A percentile compares a stretch with the other conserved stretches of the same genome.
phyloP scores from a whole-genome alignment of 352 stramenopile species.

The Pythium aquatile region DNA sequence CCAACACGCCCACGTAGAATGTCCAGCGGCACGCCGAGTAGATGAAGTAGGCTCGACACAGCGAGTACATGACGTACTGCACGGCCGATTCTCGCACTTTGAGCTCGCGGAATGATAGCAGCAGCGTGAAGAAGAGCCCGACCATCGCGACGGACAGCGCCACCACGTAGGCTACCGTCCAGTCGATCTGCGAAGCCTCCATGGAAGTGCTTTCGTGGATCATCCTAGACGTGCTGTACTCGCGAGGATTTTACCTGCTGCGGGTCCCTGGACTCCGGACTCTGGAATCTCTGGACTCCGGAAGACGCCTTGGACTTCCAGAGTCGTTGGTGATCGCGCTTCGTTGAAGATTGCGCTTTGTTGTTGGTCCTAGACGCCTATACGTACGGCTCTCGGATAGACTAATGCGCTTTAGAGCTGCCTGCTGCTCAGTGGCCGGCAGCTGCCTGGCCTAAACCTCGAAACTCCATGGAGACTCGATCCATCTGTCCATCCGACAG shows the following conservation, averaged over 20 bases:
- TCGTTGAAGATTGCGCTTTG: not conserved
- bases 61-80: slow-evolving; percentile 68
- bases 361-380: not conserved
- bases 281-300: not conserved
- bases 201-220: slow-evolving; percentile 24
- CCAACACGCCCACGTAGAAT: slow-evolving; percentile 56
- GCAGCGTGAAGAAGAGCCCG: slow-evolving; percentile 42
- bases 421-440: not conserved
- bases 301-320: not conserved
- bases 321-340: too few relatives aligned
- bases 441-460: not conserved
- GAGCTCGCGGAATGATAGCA: slow-evolving; percentile 66
- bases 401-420: not conserved
- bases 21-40: slow-evolving; percentile 50
- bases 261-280: not conserved
- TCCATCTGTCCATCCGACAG: not conserved
- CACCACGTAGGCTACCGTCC: slow-evolving; percentile 59
- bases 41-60: slow-evolving; percentile 63
- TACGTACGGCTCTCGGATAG: not conserved
- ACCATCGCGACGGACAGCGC: slow-evolving; percentile 45
- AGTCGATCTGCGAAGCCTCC: slow-evolving; percentile 52
- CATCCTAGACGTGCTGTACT: not conserved
- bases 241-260: not conserved
- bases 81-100: slow-evolving; percentile 56
- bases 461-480: not conserved